Percentiles rank a stretch among this genome's conserved stretches.
Conservation (phyloP, 305 asterid species). For the Fraxinus latifolia region DNA sequence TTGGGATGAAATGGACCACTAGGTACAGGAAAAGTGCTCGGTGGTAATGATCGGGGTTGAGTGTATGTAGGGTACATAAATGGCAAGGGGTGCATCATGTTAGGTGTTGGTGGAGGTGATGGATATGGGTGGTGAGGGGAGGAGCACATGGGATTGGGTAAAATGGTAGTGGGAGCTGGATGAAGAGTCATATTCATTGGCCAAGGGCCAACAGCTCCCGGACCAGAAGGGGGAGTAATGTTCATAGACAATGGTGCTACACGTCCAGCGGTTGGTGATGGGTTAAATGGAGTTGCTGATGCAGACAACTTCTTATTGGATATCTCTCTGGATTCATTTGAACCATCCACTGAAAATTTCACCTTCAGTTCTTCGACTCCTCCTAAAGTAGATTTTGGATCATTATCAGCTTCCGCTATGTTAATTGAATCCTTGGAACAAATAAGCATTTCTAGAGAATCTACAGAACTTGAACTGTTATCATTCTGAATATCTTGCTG, state of each 20-base stretch:
- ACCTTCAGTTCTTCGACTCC: constrained; percentile 45
- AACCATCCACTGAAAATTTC: constrained; percentile 36
- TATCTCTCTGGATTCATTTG: constrained; percentile 54
- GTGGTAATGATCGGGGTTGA: constrained; percentile 68
- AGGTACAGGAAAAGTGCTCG: constrained; percentile 59
- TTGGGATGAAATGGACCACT: constrained; percentile 61
- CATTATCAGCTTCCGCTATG: constrained; percentile 29
- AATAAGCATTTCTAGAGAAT: constrained; percentile 34
- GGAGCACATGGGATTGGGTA: constrained; percentile 67
- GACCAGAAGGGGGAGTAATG: constrained; percentile 57
- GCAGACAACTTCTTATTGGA: constrained; percentile 82
- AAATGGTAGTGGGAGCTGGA: constrained; percentile 67
- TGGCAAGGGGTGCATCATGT: constrained; percentile 84
- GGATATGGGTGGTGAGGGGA: constrained; percentile 90
- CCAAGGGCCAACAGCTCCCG: constrained; percentile 76
- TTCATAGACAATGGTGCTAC: constrained; percentile 66
- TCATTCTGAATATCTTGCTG: constrained; percentile 31
- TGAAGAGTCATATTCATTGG: constrained; percentile 84
- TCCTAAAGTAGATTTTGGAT: constrained; percentile 37
- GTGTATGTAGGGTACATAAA: constrained; percentile 77
- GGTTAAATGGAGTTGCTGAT: constrained; percentile 93
- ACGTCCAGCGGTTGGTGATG: constrained; percentile 61
- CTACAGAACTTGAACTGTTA: constrained; percentile 27
- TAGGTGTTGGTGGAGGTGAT: constrained; percentile 89
- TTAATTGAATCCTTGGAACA: constrained; percentile 37